Percentiles rank a stretch among this genome's conserved stretches.
Conservation (phyloP, 23 red algal genomes). For the Gracilaria vermiculophylla region DNA sequence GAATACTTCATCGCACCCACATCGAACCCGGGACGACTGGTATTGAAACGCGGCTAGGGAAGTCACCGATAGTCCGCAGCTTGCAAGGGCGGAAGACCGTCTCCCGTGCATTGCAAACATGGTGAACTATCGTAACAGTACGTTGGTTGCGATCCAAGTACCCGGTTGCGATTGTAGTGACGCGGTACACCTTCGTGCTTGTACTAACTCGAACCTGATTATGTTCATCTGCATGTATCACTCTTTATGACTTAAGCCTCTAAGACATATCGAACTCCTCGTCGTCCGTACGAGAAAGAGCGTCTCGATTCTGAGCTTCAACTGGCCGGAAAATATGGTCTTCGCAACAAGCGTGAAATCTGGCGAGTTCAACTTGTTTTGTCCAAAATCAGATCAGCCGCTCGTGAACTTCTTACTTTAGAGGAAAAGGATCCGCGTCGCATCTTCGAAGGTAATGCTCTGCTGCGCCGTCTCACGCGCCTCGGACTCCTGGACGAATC, state of each 20-base stretch:
- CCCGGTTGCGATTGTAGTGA: no score
- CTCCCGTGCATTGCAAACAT: neutral
- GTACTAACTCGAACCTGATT: neutral
- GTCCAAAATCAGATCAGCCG: constrained; percentile 98
- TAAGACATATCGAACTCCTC: constrained; percentile 88
- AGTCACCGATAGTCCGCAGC: no score
- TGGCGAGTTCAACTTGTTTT: constrained; percentile 97
- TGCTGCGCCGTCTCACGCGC: constrained; percentile 92
- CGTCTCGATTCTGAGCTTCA: constrained; percentile 94
- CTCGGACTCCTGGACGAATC: constrained; percentile 93
- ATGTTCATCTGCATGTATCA: neutral
- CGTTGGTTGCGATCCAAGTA: neutral
- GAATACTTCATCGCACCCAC: no score
- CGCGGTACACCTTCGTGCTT: neutral
- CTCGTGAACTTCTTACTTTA: constrained; percentile 88
- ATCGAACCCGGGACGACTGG: no score
- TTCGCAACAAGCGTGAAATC: constrained; percentile 99
- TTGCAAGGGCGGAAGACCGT: neutral
- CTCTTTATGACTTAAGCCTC: constrained; percentile 47
- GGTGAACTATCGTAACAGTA: constrained; percentile 74
- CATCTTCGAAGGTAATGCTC: constrained; percentile 92
- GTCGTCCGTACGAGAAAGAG: constrained; percentile 98
- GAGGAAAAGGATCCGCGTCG: constrained; percentile 95
- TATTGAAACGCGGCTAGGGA: no score
- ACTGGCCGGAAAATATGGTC: constrained; percentile 95